A percentile compares a stretch with the other conserved stretches of the same genome.
These are phyloP conservation scores for Musa schizocarpa DNA, from an alignment of 176 grass and related monocot genomes.

Conservation along the genomic window DNA sequence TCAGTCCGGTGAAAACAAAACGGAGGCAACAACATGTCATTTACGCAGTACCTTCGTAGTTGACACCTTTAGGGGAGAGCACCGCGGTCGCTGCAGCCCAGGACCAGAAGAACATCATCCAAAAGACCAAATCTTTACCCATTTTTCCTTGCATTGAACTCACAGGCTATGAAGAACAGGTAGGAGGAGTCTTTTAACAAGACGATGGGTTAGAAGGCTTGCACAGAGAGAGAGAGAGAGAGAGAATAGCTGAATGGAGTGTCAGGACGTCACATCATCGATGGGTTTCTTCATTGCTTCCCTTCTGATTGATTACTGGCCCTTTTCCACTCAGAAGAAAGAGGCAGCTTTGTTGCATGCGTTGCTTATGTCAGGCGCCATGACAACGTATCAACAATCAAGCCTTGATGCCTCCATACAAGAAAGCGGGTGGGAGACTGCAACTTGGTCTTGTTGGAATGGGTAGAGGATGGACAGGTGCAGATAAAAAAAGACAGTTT, in stretches of 20 bases:
- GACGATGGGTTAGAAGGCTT: too few relatives aligned
- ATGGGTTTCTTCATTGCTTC: slow-evolving; percentile 10
- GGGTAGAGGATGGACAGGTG: background rate
- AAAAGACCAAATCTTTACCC: slow-evolving; percentile 12
- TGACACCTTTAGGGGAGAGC: slow-evolving; percentile 85
- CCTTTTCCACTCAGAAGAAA: slow-evolving; percentile 33
- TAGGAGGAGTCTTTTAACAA: too few relatives aligned
- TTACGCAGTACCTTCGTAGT: slow-evolving; percentile 63
- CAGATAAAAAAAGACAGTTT: too few relatives aligned
- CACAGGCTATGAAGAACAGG: background rate
- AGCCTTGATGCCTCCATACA: background rate
- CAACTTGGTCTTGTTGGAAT: background rate
- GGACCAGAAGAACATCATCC: slow-evolving; percentile 16
- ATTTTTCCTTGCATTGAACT: slow-evolving; percentile 23
- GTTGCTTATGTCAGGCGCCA: slow-evolving; percentile 6
- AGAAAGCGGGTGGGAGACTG: background rate
- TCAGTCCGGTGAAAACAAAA: background rate
- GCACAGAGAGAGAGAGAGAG: too few relatives aligned
- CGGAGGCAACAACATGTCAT: background rate
- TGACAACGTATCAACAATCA: background rate
- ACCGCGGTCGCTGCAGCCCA: slow-evolving; percentile 27
- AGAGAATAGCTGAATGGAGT: background rate
- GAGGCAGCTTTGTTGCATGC: background rate
- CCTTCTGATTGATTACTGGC: too few relatives aligned
- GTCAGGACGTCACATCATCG: slow-evolving; percentile 18